phyloP scores from a whole-genome alignment of 164 flowering plant species.

The Paratinospora sagittata region DNA sequence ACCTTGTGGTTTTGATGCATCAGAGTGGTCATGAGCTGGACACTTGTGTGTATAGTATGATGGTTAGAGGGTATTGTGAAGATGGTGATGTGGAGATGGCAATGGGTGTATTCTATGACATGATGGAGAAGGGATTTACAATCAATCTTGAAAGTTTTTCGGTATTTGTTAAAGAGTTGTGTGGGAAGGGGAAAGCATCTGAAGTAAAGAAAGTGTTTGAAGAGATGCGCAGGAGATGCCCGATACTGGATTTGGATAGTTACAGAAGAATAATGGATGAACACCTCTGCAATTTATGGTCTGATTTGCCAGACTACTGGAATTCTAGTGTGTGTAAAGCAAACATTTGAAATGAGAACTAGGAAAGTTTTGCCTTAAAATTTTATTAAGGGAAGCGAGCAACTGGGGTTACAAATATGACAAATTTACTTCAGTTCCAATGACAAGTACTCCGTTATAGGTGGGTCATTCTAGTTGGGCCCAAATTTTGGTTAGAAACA shows the following conservation, averaged over 20 bases:
- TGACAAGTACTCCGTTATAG: no score
- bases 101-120: constrained; percentile 23
- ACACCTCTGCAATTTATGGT: constrained; percentile 5
- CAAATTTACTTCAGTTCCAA: no score
- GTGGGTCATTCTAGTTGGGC: no score
- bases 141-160: constrained; percentile 32
- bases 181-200: constrained; percentile 19
- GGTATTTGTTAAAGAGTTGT: constrained; percentile 28
- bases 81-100: constrained; percentile 32
- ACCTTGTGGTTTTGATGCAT: constrained; percentile 35
- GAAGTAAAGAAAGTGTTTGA: constrained; percentile 27
- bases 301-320: background rate
- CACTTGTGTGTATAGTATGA: constrained; percentile 26
- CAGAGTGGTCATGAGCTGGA: constrained; percentile 28
- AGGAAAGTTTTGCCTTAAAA: background rate
- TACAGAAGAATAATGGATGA: constrained; percentile 27
- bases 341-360: background rate
- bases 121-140: constrained; percentile 24
- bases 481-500: background rate
- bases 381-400: background rate
- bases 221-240: constrained; percentile 28
- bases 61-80: constrained; percentile 32
- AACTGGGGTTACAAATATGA: no score
- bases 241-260: constrained; percentile 14
- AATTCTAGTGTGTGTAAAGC: background rate